phyloP scores from a whole-genome alignment of 2,329 filamentous ascomycete genomes.

The Neospermospora avenae region DNA sequence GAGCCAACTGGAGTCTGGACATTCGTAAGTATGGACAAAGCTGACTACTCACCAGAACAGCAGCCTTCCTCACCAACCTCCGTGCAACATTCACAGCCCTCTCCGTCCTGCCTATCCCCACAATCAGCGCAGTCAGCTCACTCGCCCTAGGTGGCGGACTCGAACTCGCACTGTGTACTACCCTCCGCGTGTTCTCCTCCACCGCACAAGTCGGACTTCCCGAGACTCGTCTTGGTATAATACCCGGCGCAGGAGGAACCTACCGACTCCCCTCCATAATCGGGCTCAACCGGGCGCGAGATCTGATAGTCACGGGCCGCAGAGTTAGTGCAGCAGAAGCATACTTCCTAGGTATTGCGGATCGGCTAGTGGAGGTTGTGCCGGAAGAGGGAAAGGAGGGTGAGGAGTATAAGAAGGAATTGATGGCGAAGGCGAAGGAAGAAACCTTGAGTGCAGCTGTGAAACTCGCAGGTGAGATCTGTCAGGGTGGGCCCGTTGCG shows the following conservation, averaged over 20 bases:
- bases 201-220: constrained; percentile 78
- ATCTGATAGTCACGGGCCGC: constrained; percentile 88
- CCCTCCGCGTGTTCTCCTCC: constrained; percentile 82
- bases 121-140: constrained; percentile 82
- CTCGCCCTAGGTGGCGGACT: constrained; percentile 89
- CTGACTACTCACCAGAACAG: constrained; percentile 54
- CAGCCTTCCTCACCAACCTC: constrained; percentile 72
- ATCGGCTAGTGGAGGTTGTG: constrained; percentile 80
- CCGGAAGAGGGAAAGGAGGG: constrained; percentile 46
- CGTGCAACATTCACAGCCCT: constrained; percentile 73
- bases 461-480: constrained; percentile 77
- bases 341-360: constrained; percentile 86
- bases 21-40: background rate
- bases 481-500: constrained; percentile 83
- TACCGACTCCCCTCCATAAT: constrained; percentile 81
- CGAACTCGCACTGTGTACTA: constrained; percentile 84
- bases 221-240: constrained; percentile 89
- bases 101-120: constrained; percentile 76
- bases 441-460: constrained; percentile 74
- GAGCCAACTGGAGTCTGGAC: background rate
- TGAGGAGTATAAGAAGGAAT: constrained; percentile 37
- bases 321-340: constrained; percentile 79
- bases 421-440: constrained; percentile 58
- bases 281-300: constrained; percentile 76
- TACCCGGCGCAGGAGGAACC: constrained; percentile 91